Evolutionary conservation across 371 early-diverging fungal genomes (phyloP).

Genomic region (Mucor velutinosus): DNA sequence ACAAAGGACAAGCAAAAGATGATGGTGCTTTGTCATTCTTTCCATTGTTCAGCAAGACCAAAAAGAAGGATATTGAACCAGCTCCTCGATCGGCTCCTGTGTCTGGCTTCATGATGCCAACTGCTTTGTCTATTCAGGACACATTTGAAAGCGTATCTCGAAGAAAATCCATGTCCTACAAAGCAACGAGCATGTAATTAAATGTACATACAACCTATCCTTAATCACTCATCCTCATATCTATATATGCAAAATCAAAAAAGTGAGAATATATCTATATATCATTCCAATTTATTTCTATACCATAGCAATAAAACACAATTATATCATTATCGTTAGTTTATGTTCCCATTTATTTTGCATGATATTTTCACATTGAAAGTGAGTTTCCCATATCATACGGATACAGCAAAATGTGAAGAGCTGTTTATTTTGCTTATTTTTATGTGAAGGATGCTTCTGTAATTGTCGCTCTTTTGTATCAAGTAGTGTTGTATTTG

Average conservation of each 20-base stretch:
- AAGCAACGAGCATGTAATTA: constrained; percentile 1
- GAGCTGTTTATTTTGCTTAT: no score
- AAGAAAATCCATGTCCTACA: constrained; percentile 44
- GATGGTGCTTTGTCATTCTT: background rate
- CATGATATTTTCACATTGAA: no score
- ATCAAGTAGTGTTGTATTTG: no score
- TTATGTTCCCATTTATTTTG: no score
- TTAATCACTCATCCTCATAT: background rate
- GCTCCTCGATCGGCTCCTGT: constrained; percentile 12
- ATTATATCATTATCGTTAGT: no score
- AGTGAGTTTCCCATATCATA: no score
- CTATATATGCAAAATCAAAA: background rate
- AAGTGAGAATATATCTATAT: background rate
- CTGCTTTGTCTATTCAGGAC: constrained; percentile 45
- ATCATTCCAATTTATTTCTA: no score
- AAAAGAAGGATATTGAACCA: background rate
- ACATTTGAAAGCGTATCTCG: constrained; percentile 51
- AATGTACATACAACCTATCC: background rate
- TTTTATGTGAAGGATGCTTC: no score
- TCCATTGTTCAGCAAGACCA: background rate
- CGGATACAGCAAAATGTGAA: no score
- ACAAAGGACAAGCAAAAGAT: background rate
- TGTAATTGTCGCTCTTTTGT: no score
- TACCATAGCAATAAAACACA: no score
- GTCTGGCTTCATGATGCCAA: constrained; percentile 39